These are phyloP conservation scores for Claviceps paspali DNA, from an alignment of 2,329 filamentous ascomycete species.

Conservation along the genomic window DNA sequence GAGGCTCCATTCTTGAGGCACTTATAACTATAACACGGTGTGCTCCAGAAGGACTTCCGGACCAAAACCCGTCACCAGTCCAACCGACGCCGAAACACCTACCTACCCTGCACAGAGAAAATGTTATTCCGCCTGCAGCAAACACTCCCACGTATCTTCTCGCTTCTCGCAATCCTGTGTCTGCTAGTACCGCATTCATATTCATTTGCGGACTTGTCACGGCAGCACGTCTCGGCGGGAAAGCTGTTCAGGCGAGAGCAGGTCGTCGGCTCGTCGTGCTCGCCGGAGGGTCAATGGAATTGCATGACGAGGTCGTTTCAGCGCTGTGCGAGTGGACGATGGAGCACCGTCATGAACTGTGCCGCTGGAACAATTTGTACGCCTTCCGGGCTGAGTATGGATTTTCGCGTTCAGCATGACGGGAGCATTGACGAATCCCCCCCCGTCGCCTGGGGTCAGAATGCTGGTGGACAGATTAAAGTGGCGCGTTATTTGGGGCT, in stretches of 20 bases:
- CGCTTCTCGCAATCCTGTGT: not conserved
- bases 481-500: not conserved
- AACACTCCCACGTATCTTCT: not conserved
- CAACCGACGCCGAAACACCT: not conserved
- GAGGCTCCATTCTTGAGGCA: too few relatives aligned
- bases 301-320: conserved; percentile 35
- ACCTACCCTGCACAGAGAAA: not conserved
- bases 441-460: not conserved
- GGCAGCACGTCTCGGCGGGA: not conserved
- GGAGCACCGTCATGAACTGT: conserved; percentile 29
- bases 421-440: conserved; percentile 8
- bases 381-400: conserved; percentile 26
- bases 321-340: conserved; percentile 31
- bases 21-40: too few relatives aligned
- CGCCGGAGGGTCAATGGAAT: conserved; percentile 37
- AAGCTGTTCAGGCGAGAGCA: conserved; percentile 12
- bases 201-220: not conserved
- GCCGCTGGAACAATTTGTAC: conserved; percentile 30
- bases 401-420: conserved; percentile 22
- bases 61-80: too few relatives aligned
- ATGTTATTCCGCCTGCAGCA: too few relatives aligned
- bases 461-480: not conserved
- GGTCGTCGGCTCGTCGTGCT: conserved; percentile 24
- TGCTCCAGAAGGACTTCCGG: too few relatives aligned
- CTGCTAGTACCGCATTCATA: not conserved